These are phyloP conservation scores for Solanum lignicaule DNA, from an alignment of 257 asterid species.

Conservation along the genomic window DNA sequence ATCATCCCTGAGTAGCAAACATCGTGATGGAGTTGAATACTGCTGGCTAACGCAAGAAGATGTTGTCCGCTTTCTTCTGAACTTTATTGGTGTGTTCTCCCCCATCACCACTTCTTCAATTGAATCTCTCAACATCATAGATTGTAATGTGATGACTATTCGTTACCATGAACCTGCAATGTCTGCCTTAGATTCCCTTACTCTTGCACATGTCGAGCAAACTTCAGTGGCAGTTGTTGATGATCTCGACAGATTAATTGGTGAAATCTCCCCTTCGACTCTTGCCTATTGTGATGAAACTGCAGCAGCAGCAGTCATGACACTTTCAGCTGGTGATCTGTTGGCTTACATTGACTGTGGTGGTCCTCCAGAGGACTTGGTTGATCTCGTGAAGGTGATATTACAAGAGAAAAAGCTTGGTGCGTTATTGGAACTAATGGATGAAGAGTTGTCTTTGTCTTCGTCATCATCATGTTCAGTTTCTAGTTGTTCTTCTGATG, in stretches of 20 bases:
- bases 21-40: constrained; percentile 19
- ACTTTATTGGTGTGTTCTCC: constrained; percentile 60
- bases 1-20: constrained; percentile 1
- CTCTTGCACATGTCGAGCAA: constrained; percentile 38
- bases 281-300: constrained; percentile 65
- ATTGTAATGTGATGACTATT: constrained; percentile 35
- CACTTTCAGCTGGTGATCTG: constrained; percentile 64
- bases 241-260: constrained; percentile 37
- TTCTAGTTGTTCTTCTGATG: constrained; percentile 58
- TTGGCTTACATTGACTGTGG: constrained; percentile 58
- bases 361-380: constrained; percentile 64
- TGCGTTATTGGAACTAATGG: constrained; percentile 45
- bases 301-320: constrained; percentile 45
- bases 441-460: constrained; percentile 17
- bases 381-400: constrained; percentile 41
- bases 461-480: constrained; percentile 15
- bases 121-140: constrained; percentile 44
- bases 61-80: constrained; percentile 59
- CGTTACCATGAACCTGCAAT: constrained; percentile 40
- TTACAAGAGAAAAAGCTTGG: constrained; percentile 43
- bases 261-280: constrained; percentile 62
- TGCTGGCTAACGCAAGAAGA: constrained; percentile 87
- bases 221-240: constrained; percentile 69
- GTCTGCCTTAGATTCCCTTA: constrained; percentile 32
- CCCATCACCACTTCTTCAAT: constrained; percentile 39